Base-by-base conservation (phyloP, 176 grass and related monocot genomes). In the Oryza meridionalis region DNA sequence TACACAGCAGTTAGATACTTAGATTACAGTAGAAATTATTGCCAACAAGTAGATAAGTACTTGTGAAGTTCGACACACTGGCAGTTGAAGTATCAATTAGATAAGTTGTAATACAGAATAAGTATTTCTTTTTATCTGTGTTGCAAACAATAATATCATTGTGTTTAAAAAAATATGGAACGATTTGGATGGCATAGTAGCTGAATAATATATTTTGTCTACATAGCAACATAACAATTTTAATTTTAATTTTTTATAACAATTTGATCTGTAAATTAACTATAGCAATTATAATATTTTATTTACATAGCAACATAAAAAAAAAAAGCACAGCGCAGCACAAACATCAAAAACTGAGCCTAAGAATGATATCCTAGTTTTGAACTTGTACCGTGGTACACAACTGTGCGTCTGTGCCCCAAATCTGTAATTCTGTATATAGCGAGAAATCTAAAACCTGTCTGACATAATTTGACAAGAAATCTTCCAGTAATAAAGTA, bases 381-480 rank as follows among this genome's bases (percentile, higher is more conserved):
- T 11, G 10, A 67, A 25, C 19, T 35, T 83, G 65, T 73, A 27
- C 32, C 38, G 50, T n/a, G 46, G 61, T 38, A 65, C 15, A 38
- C 1, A 1, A 9, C 15, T 73, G 15, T 79, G 42, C 38, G 0
- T 6, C 15, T 73, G 15, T 79, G 42, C 37, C 51, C 58, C 67
- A 73, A 27, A 42, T 79, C 51, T 67, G 31, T 73, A 73, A 26
- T 29, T 79, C 51, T 67, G 31, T 73, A 42, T 80, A 74, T 22
- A 29, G 79, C 9, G 16, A 35, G 26, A 73, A 19, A 43, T 31
- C 19, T 72, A 84, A 46, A 73, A 67, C 47, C n/a, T 61, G 55
- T 11, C 33, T 43, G 45, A 16, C 33, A 55, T 69, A 38, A 38
- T 63, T 19, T 58, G 63, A 8, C 1, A 43, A 62, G 1, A 68